Percentiles rank a stretch among this genome's conserved stretches.
These are phyloP conservation scores for Alternaria novae-zelandiae DNA, from an alignment of 2,329 filamentous ascomycete genomes.

Conservation along the genomic window DNA sequence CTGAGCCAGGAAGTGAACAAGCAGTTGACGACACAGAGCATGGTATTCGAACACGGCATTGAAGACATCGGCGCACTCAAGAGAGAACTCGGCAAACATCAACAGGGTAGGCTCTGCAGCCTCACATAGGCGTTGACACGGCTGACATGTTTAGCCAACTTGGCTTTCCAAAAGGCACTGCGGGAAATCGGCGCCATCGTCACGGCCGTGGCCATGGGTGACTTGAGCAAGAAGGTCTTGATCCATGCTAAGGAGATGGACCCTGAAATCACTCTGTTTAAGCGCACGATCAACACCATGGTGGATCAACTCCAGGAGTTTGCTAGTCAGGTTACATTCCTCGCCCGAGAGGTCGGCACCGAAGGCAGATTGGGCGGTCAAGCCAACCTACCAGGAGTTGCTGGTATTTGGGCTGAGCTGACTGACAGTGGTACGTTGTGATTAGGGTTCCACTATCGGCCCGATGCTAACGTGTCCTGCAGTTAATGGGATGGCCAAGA, in stretches of 20 bases:
- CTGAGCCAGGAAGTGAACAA: constrained; percentile 85
- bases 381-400: constrained; percentile 89
- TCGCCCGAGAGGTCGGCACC: constrained; percentile 94
- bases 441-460: constrained; percentile 23
- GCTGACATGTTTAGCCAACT: constrained; percentile 85
- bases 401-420: constrained; percentile 96
- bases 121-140: constrained; percentile 63
- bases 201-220: constrained; percentile 92
- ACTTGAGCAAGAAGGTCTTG: constrained; percentile 94
- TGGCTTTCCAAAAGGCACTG: constrained; percentile 96
- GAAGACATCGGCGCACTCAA: constrained; percentile 91
- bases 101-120: constrained; percentile 55
- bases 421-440: constrained; percentile 63
- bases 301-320: constrained; percentile 98
- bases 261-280: constrained; percentile 96
- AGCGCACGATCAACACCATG: constrained; percentile 98
- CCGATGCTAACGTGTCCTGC: constrained; percentile 34
- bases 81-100: constrained; percentile 93
- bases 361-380: constrained; percentile 94
- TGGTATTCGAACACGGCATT: constrained; percentile 75
- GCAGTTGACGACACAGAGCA: constrained; percentile 84
- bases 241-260: constrained; percentile 98
- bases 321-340: constrained; percentile 91
- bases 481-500: constrained; percentile 99
- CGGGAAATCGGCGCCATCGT: constrained; percentile 97